Evolutionary conservation across 2,329 filamentous ascomycete genomes (phyloP), one percentile per base, ranked within the genome.

Genomic region (Trichoderma harzianum): DNA sequence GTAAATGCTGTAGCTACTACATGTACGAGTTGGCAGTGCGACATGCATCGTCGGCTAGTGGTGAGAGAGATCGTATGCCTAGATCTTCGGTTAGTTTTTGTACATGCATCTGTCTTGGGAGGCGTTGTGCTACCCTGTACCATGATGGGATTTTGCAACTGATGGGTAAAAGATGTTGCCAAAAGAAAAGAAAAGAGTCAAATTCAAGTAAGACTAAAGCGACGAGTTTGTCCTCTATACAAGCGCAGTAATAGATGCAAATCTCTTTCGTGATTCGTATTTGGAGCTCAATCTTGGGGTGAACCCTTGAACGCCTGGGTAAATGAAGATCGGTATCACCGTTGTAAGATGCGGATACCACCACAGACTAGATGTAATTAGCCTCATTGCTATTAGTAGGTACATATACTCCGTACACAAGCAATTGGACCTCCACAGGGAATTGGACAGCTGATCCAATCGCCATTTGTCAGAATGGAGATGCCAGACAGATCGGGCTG

Each of bases 301-400:
- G 21, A 14, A 16, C 28, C 47, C 18, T 21, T 55, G 30, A 2
- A 1, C 10, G 11, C 1, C 47, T 53, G 3, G 47, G 21, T 53
- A 66, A 66, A 55, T 66, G 63, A 66, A 26, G 63, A 66, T 66
- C 30, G 63, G 30, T 66, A 51, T 47, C 43, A 16, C n/a, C n/a
- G 43, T 11, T 47, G n/a, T 16, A 24, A 28, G 26, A 16, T 55
- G 47, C 47, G 47, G 63, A 66, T 26, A 18, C 51, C 10, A 65
- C 63, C 47, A 66, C n/a, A 7, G 16, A 18, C 39, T 16, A 64
- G 26, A 21, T n/a, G 62, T n/a, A 21, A 30, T 51, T 16, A 51
- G n/a, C 21, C n/a, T 53, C 47, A 53, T 53, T 53, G 21, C 21
- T 21, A 24, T 24, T 53, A 14, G 47, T 24, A 24, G 21, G 5